Percentiles rank a stretch among this genome's conserved stretches.
Conservation (phyloP, 306 rosid genomes). For the Hippophae tibetana region DNA sequence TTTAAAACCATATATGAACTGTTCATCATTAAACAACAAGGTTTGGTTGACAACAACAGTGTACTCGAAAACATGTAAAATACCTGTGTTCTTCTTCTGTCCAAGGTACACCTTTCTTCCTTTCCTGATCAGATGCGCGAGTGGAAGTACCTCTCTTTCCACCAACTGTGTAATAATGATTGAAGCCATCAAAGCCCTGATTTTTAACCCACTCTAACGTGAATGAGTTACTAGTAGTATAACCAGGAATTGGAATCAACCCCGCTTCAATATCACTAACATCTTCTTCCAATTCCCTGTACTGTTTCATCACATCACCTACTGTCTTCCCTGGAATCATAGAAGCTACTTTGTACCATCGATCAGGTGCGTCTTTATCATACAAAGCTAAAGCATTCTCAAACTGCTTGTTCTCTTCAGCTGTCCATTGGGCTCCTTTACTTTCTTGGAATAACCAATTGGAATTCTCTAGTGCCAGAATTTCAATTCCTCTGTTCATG, state of each 20-base stretch:
- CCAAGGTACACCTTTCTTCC: slow-evolving; percentile 93
- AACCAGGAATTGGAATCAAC: slow-evolving; percentile 62
- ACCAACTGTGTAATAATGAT: slow-evolving; percentile 45
- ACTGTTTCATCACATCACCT: slow-evolving; percentile 82
- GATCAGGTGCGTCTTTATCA: slow-evolving; percentile 69
- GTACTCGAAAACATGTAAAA: background rate
- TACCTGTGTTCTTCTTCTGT: slow-evolving; percentile 95
- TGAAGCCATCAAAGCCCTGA: slow-evolving; percentile 54
- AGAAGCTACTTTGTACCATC: slow-evolving; percentile 71
- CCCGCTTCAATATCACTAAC: slow-evolving; percentile 86
- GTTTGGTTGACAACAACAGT: no score
- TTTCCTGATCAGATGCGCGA: slow-evolving; percentile 66
- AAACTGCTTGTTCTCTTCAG: slow-evolving; percentile 69
- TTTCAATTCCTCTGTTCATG: slow-evolving; percentile 54
- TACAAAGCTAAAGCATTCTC: slow-evolving; percentile 74
- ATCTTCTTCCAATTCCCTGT: slow-evolving; percentile 76
- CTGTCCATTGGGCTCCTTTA: slow-evolving; percentile 63
- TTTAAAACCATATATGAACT: slow-evolving; percentile 13
- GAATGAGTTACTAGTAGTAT: slow-evolving; percentile 37
- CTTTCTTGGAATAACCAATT: slow-evolving; percentile 77
- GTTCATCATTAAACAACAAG: slow-evolving; percentile 8
- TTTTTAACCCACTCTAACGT: slow-evolving; percentile 57
- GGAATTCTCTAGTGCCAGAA: slow-evolving; percentile 56
- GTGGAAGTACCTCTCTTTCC: slow-evolving; percentile 48
- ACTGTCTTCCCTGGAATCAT: slow-evolving; percentile 77